Evolutionary conservation across 2,329 filamentous ascomycete species (phyloP), one percentile per base, ranked within the genome.

Genomic region (Fusarium lyarnte): DNA sequence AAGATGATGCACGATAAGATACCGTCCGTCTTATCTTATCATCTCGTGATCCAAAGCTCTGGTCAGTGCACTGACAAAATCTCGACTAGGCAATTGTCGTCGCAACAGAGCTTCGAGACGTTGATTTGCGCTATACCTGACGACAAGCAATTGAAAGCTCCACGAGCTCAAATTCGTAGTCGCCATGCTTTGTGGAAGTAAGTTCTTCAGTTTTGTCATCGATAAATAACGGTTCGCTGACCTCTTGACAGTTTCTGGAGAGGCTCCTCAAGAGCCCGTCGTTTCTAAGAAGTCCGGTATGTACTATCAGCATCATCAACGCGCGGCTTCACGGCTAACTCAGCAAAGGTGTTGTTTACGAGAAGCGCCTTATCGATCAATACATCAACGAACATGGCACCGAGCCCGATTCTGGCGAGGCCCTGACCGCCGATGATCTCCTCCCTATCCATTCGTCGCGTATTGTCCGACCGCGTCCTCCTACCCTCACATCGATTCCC

Each of bases 401-500:
- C 75, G 96, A 99, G 78, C 96, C 96, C 35, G 91, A 94, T 65
- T 96, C 92, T 63, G 93, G 94, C 79, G 94, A 97, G 80, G 92
- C 95, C 62, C 89, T 98, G 61, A 89, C 92, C 61, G 82, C 88
- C 67, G 94, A 97, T 73, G 96, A 99, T 82, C 89, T 99, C 68
- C 88, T 99, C 78, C 91, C 94, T 73, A 88, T 99, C 82, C 94
- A 96, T 85, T 91, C 93, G 66, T 88, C 93, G 76, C 91, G 92
- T 83, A 89, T 94, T 76, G 94, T 98, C 70, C 93, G 93, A 77
- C 95, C 96, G 55, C 90, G 96, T 78, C 95, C 96, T 65, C 95
- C 96, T 36, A 95, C 94, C 38, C 90, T 98, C 78, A 98, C 96
- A 60, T 99, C 96, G 41, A 97, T 99, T 79, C 96, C 96, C 27